phyloP scores from a whole-genome alignment of 768 basidiomycete species.

The Auricularia cornea region DNA sequence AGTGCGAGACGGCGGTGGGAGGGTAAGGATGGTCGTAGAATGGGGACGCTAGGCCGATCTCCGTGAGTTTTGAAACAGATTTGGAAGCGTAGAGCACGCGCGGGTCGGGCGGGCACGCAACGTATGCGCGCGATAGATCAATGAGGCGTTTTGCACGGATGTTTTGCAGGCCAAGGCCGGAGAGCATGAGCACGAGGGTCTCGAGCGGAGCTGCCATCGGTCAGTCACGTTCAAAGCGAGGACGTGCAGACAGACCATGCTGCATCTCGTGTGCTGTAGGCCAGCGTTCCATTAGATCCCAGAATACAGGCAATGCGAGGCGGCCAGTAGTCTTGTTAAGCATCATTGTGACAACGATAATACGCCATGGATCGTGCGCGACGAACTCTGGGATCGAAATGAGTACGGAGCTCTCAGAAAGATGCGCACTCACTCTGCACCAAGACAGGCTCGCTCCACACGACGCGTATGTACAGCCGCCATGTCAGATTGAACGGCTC shows the following conservation, averaged over 20 bases:
- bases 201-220: slow-evolving; percentile 30
- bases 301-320: slow-evolving; percentile 58
- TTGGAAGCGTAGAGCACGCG: slow-evolving; percentile 16
- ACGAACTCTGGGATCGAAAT: slow-evolving; percentile 34
- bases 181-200: slow-evolving; percentile 39
- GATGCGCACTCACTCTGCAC: neutral
- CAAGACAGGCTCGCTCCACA: neutral
- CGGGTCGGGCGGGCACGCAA: slow-evolving; percentile 33
- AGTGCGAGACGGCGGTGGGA: slow-evolving; percentile 43
- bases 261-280: slow-evolving; percentile 47
- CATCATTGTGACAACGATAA: slow-evolving; percentile 57
- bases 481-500: neutral
- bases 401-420: neutral
- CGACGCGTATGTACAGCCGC: neutral
- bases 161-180: slow-evolving; percentile 51
- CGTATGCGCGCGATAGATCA: slow-evolving; percentile 42
- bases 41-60: slow-evolving; percentile 12
- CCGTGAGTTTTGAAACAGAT: slow-evolving; percentile 22
- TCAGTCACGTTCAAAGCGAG: neutral
- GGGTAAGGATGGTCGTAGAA: slow-evolving; percentile 26
- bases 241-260: slow-evolving; percentile 21
- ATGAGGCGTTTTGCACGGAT: slow-evolving; percentile 50
- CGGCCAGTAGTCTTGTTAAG: slow-evolving; percentile 64
- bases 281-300: slow-evolving; percentile 47
- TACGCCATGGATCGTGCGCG: slow-evolving; percentile 55